Evolutionary conservation across 2,329 filamentous ascomycete species (phyloP), one percentile per base, ranked within the genome.

Genomic region (Myotisia sp.): DNA sequence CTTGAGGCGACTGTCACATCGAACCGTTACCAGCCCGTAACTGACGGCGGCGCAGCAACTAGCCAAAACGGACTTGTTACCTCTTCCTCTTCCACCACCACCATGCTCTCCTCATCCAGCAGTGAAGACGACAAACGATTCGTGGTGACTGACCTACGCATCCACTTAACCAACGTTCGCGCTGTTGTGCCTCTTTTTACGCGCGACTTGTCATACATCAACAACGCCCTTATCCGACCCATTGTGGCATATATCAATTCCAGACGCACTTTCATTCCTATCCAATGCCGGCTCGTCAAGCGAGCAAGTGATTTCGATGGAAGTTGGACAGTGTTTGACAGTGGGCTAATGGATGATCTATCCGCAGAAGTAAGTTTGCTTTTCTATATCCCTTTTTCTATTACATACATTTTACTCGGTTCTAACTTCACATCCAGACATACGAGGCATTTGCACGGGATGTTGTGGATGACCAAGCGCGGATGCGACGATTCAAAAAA

Each of bases 191-290:
- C 90, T 1, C 70, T 95, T 33, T 95, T 98, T 61, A 92, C 81
- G 1, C 78, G 74, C 10, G 80, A 94, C 51, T 72, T 95, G 31
- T 92, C 84, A 1, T 98, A 95, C 55, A 80, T 94, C 49, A 95
- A 94, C 58, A 92, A 92, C 55, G 85, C 90, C 2, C 74, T 95
- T 3, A 83, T 95, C 22, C 76, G 90, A 3, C 90, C 90, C 10
- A 98, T 98, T 41, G 86, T 98, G 26, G 90, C 90, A 5, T 98
- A 95, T 55, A 95, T 98, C 59, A 98, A 98, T 58, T 82, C 84
- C 26, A 83, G 85, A 54, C 79, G 78, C 51, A 92, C 87, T 0
- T 95, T 93, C 51, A 95, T 98, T 27, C 90, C 90, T 17, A 84
- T 98, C 48, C 81, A 79, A 47, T 95, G 90, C 60, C 79, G 87